Evolutionary conservation across 352 stramenopile genomes (phyloP), one percentile per base, ranked within the genome.

Genomic region (Phytophthora cactorum): DNA sequence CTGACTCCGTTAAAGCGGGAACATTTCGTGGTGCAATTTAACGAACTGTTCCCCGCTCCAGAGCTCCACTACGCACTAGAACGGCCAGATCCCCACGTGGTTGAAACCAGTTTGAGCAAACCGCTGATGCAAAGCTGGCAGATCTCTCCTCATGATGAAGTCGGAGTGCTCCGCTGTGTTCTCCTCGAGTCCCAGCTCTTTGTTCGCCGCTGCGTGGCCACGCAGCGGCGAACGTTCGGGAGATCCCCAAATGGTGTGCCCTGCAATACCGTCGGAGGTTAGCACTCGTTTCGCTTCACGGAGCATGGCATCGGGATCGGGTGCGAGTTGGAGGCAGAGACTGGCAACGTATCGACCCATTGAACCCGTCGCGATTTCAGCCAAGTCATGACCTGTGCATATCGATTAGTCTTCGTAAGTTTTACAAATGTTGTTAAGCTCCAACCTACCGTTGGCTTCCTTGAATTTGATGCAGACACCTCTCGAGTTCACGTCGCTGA

Each of bases 231-330:
- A 87, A 87, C 6, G 69, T 71, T 7, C 64, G 4, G 70, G 75
- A 11, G 51, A 63, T 15, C 60, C 78, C 75, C 78, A 84, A 63
- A 87, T 87, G n/a, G 75, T 82, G 53, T 84, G 84, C 2, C 79
- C 76, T 4, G 74, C 79, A 27, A 87, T 39, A 0, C 79, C 74
- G 17, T 74, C 61, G 0, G 53, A 2, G 0, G 44, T 61, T 22
- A 87, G 46, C 31, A 87, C 79, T 41, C 79, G 75, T 14, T 64
- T 56, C 1, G 73, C 67, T 57, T 87, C 79, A 44, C 68, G 63
- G 6, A 87, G 66, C 66, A 83, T 67, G 2, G 73, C 79, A 52
- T 82, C 79, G 10, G 79, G 55, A 49, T 87, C 74, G 2, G 79
- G 75, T 22, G 68, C 58, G 10, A 87, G 66, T 54, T 84, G 75